Evolutionary conservation across 441 rosid species (phyloP).

Genomic region (Pelargonium myrrhifolium): DNA sequence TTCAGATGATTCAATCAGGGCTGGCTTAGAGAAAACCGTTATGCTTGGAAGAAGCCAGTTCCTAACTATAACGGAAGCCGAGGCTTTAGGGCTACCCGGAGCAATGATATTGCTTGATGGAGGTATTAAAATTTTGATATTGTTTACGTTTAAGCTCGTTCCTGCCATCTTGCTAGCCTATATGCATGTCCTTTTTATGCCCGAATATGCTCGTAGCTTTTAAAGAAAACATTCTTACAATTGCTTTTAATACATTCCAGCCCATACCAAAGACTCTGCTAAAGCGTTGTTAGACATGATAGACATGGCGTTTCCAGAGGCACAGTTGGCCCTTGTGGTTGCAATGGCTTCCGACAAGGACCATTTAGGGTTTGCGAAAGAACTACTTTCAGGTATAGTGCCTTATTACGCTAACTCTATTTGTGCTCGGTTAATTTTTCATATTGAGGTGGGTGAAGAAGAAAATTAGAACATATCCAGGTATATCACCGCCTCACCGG

Average conservation of each 20-base stretch:
- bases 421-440: background rate
- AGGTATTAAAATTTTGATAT: slow-evolving; percentile 33
- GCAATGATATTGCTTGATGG: slow-evolving; percentile 76
- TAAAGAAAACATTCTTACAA: slow-evolving; percentile 2
- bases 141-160: background rate
- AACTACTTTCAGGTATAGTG: slow-evolving; percentile 54
- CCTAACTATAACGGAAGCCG: slow-evolving; percentile 48
- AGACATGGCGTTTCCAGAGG: slow-evolving; percentile 43
- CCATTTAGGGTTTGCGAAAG: slow-evolving; percentile 70
- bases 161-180: background rate
- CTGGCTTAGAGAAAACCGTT: slow-evolving; percentile 61
- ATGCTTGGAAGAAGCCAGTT: slow-evolving; percentile 85
- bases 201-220: background rate
- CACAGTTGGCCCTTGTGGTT: slow-evolving; percentile 48
- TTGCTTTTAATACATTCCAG: slow-evolving; percentile 31
- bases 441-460: background rate
- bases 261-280: slow-evolving; percentile 87
- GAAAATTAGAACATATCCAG: background rate
- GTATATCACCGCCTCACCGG: too few relatives aligned
- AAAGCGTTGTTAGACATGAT: slow-evolving; percentile 57
- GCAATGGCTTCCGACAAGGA: slow-evolving; percentile 92
- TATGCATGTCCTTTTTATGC: background rate
- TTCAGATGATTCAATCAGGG: slow-evolving; percentile 56
- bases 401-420: slow-evolving; percentile 3
- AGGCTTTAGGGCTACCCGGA: slow-evolving; percentile 50